Base-by-base conservation (phyloP, 2,329 filamentous ascomycete genomes). In the Periglandula ipomoeae region DNA sequence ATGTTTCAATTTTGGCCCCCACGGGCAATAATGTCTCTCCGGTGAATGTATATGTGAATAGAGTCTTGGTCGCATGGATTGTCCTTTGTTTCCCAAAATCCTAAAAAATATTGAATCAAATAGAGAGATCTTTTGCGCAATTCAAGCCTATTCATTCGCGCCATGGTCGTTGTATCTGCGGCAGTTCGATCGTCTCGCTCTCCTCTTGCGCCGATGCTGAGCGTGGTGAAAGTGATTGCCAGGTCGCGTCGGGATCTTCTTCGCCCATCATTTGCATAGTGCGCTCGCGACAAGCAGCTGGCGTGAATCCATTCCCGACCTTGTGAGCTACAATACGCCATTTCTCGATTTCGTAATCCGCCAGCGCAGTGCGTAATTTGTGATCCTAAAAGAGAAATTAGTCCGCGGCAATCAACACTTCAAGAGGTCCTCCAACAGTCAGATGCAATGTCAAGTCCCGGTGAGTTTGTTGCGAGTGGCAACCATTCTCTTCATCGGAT, bases 321-420 rank as follows among this genome's bases (percentile, higher is more conserved):
- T 95, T 95, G 61, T 87, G 86, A 51, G 90, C 85, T 53, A 95
- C 83, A 61, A 94, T 88, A 57, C 89, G 85, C 90, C 90, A 96
- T 64, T 89, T 89, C 66, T 95, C 89, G 69, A 85, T 87, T 62
- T 93, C 87, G 71, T 91, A 91, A 65, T 91, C 87, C 62, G 86
- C 81, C 56, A 91, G 78, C 5, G 87, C 85, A 48, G 76, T 81
- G 53, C 81, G 83, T 58, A 93, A 79, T 65, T 87, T 88, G 65
- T 85, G 77, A 57, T 90, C 82, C 87, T 91, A 62, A 34, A 20
- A 37, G 5, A 15, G n/a, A 19, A 22, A 24, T 27, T 35, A 46
- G 24, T 39, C 37, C 35, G n/a, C n/a, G n/a, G n/a, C n/a, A n/a
- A n/a, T n/a, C n/a, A n/a, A n/a, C n/a, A n/a, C n/a, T n/a, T n/a